A percentile compares a stretch with the other conserved stretches of the same genome.
Evolutionary conservation across 2,329 filamentous ascomycete species (phyloP).

Genomic region (Ophiocordyceps sinensis): DNA sequence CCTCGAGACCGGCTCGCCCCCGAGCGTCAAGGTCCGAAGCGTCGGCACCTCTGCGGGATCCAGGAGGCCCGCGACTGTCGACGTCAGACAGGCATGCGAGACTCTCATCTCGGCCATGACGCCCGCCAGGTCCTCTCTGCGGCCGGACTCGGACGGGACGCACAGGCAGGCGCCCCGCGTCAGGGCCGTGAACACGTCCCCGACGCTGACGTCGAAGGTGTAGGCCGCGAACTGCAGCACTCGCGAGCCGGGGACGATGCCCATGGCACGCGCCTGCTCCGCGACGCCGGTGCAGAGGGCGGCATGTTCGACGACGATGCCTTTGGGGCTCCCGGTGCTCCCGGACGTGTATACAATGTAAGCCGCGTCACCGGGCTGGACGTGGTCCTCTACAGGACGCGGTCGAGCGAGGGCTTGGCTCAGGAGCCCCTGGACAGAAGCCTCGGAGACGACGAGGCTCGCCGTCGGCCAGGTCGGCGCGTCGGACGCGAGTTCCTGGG

Average conservation of each 20-base stretch:
- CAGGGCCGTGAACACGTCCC: background rate
- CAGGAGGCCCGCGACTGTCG: background rate
- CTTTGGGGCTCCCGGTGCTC: background rate
- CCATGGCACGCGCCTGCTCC: background rate
- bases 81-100: background rate
- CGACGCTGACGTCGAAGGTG: background rate
- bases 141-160: slow-evolving; percentile 1
- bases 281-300: slow-evolving; percentile 1
- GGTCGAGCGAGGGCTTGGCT: background rate
- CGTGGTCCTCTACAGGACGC: background rate
- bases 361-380: slow-evolving; percentile 5
- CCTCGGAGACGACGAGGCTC: background rate
- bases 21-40: background rate
- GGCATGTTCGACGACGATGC: background rate
- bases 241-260: background rate
- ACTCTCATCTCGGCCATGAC: background rate
- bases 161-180: background rate
- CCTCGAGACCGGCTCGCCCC: background rate
- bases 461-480: background rate
- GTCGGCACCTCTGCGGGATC: background rate
- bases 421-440: background rate
- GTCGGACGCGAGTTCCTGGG: background rate
- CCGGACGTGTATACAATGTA: slow-evolving; percentile 29
- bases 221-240: background rate
- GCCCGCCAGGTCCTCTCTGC: background rate